phyloP scores from a whole-genome alignment of 2,329 filamentous ascomycete genomes.

The Exophiala bonariae region DNA sequence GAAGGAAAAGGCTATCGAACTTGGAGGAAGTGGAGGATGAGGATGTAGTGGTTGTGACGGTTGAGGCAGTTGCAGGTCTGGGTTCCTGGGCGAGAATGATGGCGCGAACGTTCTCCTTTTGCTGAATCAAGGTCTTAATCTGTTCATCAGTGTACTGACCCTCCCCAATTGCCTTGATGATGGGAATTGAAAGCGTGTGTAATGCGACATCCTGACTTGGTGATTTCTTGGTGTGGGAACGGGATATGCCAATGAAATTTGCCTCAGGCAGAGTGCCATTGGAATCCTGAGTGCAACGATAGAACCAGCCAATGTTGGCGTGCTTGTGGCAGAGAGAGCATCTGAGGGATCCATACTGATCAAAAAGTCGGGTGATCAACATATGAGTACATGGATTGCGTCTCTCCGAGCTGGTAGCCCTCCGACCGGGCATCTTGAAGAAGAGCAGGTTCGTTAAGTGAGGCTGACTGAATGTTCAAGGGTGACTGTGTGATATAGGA shows the following conservation, averaged over 20 bases:
- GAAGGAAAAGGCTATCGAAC: slow-evolving; percentile 18
- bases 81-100: slow-evolving; percentile 29
- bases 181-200: slow-evolving; percentile 34
- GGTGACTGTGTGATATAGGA: background rate
- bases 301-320: slow-evolving; percentile 69
- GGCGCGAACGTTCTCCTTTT: slow-evolving; percentile 38
- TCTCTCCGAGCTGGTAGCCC: slow-evolving; percentile 11
- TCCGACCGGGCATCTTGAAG: slow-evolving; percentile 24
- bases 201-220: slow-evolving; percentile 12
- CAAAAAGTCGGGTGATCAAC: slow-evolving; percentile 64
- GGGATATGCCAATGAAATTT: slow-evolving; percentile 15
- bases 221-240: background rate
- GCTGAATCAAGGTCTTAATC: slow-evolving; percentile 40
- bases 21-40: slow-evolving; percentile 5
- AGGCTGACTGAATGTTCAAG: too few species aligned
- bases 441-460: too few species aligned
- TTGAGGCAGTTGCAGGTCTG: slow-evolving; percentile 20
- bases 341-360: slow-evolving; percentile 43
- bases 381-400: slow-evolving; percentile 62
- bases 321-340: slow-evolving; percentile 61
- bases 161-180: slow-evolving; percentile 42
- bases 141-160: slow-evolving; percentile 46
- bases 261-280: slow-evolving; percentile 44
- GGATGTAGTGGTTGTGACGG: slow-evolving; percentile 15
- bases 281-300: slow-evolving; percentile 68